Percentiles rank a stretch among this genome's conserved stretches.
These are phyloP conservation scores for Eucalyptus pumila DNA, from an alignment of 345 rosid species.

Conservation along the genomic window DNA sequence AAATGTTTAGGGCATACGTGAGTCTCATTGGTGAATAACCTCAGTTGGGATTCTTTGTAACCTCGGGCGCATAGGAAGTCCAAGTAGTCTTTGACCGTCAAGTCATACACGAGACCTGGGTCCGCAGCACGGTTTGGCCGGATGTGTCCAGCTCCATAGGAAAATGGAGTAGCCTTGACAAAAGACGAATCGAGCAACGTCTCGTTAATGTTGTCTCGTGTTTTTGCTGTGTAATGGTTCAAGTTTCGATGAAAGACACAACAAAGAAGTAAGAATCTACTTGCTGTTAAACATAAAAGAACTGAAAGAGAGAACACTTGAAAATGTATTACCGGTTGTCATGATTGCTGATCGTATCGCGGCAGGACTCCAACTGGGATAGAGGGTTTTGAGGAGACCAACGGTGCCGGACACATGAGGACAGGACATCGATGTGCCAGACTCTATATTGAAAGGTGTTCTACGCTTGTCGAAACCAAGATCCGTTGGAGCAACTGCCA, in stretches of 20 bases:
- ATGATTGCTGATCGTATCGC: conserved; percentile 13
- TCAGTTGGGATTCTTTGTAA: conserved; percentile 3
- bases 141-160: conserved; percentile 36
- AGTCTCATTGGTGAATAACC: not conserved
- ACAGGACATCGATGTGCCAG: conserved; percentile 26
- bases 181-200: conserved; percentile 10
- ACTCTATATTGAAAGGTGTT: not conserved
- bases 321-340: conserved; percentile 6
- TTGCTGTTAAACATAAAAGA: not conserved
- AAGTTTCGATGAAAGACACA: not conserved
- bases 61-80: conserved; percentile 30
- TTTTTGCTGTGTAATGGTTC: not conserved
- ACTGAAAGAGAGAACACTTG: not conserved
- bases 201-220: not conserved
- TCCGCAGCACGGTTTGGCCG: conserved; percentile 25
- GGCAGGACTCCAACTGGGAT: conserved; percentile 20
- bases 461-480: not conserved
- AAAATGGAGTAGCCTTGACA: conserved; percentile 25
- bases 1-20: conserved; percentile 6
- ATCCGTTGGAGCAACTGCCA: not conserved
- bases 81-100: conserved; percentile 17
- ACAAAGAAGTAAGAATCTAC: not conserved
- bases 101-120: conserved; percentile 49
- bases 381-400: conserved; percentile 10
- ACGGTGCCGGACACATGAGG: conserved; percentile 19